phyloP scores from a whole-genome alignment of 1,284 basidiomycete genomes.

The Rhodotorula sp. region DNA sequence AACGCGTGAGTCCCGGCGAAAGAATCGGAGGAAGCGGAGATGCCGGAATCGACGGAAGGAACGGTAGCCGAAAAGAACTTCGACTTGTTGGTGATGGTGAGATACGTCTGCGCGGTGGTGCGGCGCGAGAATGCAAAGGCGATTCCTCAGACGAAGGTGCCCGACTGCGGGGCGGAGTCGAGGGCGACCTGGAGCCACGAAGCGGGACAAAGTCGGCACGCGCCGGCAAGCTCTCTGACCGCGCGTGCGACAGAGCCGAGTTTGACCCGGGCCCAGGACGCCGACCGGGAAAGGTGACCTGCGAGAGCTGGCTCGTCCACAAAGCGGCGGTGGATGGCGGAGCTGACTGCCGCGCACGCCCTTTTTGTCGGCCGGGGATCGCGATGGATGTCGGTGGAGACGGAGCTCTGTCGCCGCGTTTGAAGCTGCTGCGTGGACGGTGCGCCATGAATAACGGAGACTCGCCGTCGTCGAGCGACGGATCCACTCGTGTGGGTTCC shows the following conservation, averaged over 20 bases:
- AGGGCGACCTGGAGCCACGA: neutral
- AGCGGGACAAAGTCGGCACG: neutral
- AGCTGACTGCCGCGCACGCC: neutral
- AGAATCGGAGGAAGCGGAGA: constrained; percentile 22
- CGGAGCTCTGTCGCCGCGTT: neutral
- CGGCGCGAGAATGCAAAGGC: neutral
- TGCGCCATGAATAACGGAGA: constrained; percentile 1
- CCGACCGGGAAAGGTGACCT: constrained; percentile 5
- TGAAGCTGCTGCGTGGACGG: neutral
- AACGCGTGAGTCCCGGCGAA: constrained; percentile 19
- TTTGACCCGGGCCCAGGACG: neutral
- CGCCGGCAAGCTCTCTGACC: neutral
- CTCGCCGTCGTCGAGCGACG: constrained; percentile 3
- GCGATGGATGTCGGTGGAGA: neutral
- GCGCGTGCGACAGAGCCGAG: neutral
- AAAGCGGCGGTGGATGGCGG: constrained; percentile 1
- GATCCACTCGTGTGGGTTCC: too few relatives aligned
- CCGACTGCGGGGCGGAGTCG: neutral
- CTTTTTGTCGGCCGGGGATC: neutral
- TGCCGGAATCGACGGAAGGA: constrained; percentile 27
- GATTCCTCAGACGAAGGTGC: neutral
- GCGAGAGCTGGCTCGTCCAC: constrained; percentile 21
- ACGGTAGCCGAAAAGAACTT: constrained; percentile 17
- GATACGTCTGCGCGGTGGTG: neutral
- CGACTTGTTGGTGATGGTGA: constrained; percentile 9